Evolutionary conservation across 2,329 filamentous ascomycete genomes (phyloP).

Genomic region (Ceratocystis papillata): DNA sequence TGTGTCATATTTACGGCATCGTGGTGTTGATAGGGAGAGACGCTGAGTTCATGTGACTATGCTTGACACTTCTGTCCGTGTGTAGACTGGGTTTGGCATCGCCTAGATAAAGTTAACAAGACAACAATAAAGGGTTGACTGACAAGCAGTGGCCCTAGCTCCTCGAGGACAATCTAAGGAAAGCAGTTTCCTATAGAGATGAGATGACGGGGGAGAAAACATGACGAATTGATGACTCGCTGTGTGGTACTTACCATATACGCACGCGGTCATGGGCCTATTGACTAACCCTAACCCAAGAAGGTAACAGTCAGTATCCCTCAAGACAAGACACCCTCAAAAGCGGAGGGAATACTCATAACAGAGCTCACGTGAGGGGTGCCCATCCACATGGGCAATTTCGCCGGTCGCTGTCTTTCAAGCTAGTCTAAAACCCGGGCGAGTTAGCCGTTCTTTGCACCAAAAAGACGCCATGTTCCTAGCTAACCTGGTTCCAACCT

Average conservation of each 20-base stretch:
- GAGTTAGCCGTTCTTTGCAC: slow-evolving; percentile 1
- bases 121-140: not conserved
- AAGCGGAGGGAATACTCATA: not conserved
- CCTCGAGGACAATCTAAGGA: not conserved
- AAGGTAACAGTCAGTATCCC: not conserved
- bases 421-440: not conserved
- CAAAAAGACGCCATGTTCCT: not conserved
- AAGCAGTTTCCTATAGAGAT: not conserved
- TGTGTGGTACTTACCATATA: too few relatives aligned
- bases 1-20: too few relatives aligned
- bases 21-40: too few relatives aligned
- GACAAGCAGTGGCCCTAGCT: not conserved
- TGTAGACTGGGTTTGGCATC: not conserved
- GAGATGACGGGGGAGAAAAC: not conserved
- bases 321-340: not conserved
- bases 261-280: too few relatives aligned
- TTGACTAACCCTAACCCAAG: not conserved
- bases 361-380: not conserved
- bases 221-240: too few relatives aligned
- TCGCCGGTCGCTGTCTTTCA: not conserved
- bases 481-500: not conserved
- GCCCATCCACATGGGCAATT: not conserved
- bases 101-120: not conserved
- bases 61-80: not conserved
- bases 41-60: too few relatives aligned